Evolutionary conservation across 805 yeast genomes (phyloP).

Genomic region (Ogataea salicorniae): DNA sequence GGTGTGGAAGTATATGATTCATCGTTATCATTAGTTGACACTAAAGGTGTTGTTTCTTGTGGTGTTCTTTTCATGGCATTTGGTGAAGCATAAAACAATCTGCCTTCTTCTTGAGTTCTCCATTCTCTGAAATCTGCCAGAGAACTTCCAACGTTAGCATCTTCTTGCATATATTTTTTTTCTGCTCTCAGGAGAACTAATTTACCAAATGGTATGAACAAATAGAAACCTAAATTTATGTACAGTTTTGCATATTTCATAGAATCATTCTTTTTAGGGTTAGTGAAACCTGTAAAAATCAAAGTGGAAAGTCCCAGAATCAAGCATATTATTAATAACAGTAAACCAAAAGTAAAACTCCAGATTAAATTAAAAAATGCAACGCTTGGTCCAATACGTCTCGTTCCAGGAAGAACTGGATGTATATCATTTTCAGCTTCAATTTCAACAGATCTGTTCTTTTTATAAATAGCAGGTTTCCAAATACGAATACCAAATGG

Average conservation of each 20-base stretch:
- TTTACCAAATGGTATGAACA: conserved; percentile 85
- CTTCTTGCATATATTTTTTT: conserved; percentile 78
- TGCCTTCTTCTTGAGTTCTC: conserved; percentile 75
- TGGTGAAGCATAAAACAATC: conserved; percentile 76
- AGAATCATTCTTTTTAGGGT: conserved; percentile 41
- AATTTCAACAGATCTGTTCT: conserved; percentile 82
- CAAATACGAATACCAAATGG: conserved; percentile 98
- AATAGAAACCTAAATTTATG: conserved; percentile 60
- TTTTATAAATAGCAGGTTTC: conserved; percentile 97
- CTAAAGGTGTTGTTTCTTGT: conserved; percentile 18
- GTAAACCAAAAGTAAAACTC: conserved; percentile 67
- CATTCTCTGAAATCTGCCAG: conserved; percentile 81
- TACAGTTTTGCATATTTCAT: conserved; percentile 58
- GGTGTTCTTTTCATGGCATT: conserved; percentile 11
- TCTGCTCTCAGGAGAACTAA: conserved; percentile 75
- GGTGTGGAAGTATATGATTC: not conserved
- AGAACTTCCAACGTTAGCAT: conserved; percentile 81
- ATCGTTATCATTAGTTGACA: not conserved
- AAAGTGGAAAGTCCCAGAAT: conserved; percentile 44
- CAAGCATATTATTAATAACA: conserved; percentile 50
- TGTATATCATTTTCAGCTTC: conserved; percentile 94
- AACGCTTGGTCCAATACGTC: conserved; percentile 56
- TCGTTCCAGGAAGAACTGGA: conserved; percentile 46
- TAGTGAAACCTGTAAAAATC: conserved; percentile 38
- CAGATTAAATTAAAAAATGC: conserved; percentile 66